These are phyloP conservation scores for Yarrowia keelungensis DNA, from an alignment of 805 yeast genomes.

Conservation along the genomic window DNA sequence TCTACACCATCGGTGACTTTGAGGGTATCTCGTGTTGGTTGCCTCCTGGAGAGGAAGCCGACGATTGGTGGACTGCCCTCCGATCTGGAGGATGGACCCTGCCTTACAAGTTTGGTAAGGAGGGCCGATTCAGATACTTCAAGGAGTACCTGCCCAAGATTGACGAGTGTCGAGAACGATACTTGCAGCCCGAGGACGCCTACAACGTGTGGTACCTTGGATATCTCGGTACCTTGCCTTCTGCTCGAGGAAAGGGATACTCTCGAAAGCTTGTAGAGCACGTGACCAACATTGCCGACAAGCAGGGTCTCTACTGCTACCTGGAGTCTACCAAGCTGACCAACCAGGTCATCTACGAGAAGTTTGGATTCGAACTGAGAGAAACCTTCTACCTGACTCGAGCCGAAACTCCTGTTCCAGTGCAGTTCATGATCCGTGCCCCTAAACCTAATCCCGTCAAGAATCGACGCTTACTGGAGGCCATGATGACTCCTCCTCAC, in stretches of 20 bases:
- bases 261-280: constrained; percentile 60
- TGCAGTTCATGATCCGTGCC: constrained; percentile 46
- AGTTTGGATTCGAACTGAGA: constrained; percentile 55
- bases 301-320: constrained; percentile 53
- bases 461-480: constrained; percentile 37
- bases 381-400: constrained; percentile 40
- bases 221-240: constrained; percentile 65
- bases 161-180: constrained; percentile 54
- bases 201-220: constrained; percentile 60
- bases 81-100: constrained; percentile 50
- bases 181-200: constrained; percentile 53
- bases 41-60: constrained; percentile 47
- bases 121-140: constrained; percentile 59
- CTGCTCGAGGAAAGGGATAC: constrained; percentile 65
- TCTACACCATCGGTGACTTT: constrained; percentile 58
- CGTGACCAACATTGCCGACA: constrained; percentile 55
- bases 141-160: constrained; percentile 59
- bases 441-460: constrained; percentile 40
- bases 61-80: constrained; percentile 43
- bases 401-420: constrained; percentile 40
- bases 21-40: constrained; percentile 53
- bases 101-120: constrained; percentile 50
- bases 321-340: constrained; percentile 64
- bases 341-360: constrained; percentile 60
- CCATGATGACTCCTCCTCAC: constrained; percentile 38